Conservation (phyloP, 768 basidiomycete species). For the Tulasnella calospora region DNA sequence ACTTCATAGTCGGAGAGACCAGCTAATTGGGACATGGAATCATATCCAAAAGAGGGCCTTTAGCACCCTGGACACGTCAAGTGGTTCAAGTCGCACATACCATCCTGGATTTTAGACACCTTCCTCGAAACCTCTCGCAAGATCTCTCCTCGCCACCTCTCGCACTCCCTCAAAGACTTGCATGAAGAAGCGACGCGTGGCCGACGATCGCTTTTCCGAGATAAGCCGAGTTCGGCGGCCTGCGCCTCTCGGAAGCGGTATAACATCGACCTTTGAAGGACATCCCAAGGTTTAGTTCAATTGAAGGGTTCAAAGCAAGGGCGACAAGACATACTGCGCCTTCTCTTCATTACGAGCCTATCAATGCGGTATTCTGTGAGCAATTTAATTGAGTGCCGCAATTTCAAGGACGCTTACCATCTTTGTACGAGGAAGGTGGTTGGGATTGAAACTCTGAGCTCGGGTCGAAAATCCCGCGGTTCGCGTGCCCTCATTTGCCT, state of each 20-base stretch:
- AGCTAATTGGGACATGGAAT: constrained; percentile 45
- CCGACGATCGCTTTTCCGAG: constrained; percentile 74
- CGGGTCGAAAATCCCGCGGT: background rate
- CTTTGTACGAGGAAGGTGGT: background rate
- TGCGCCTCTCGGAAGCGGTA: constrained; percentile 80
- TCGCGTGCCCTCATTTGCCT: background rate
- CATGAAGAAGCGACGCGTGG: constrained; percentile 89
- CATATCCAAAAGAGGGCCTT: background rate
- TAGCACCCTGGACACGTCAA: background rate
- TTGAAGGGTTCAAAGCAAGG: constrained; percentile 28
- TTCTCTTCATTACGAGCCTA: constrained; percentile 98
- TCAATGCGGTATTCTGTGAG: background rate
- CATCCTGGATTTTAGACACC: constrained; percentile 96
- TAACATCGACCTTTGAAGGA: constrained; percentile 56
- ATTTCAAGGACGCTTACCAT: constrained; percentile 8
- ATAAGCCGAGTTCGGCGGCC: constrained; percentile 89
- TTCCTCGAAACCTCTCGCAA: constrained; percentile 91
- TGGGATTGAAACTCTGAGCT: background rate
- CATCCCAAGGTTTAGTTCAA: constrained; percentile 25
- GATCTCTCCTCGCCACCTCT: constrained; percentile 94
- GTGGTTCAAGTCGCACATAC: constrained; percentile 44
- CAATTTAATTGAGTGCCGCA: background rate
- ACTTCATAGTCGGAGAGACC: constrained; percentile 93
- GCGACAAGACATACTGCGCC: constrained; percentile 53
- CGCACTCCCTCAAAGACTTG: constrained; percentile 87